A percentile compares a stretch with the other conserved stretches of the same genome.
Conservation (phyloP, 1,139 yeast species). For the Suhomyces anneliseae region DNA sequence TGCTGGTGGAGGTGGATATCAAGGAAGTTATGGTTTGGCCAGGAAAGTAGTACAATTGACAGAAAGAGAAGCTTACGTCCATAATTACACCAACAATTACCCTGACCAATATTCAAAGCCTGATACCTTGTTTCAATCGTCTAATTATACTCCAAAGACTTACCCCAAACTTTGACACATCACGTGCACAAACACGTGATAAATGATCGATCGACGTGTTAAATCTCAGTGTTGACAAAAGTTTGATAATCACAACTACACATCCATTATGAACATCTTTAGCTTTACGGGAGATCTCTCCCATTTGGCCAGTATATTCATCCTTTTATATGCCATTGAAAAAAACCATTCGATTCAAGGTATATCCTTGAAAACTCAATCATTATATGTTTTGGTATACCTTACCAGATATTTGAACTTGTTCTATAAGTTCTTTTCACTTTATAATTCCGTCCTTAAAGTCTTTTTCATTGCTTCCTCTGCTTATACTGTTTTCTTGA, state of each 20-base stretch:
- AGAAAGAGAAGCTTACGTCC: background rate
- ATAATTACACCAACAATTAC: background rate
- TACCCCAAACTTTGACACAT: background rate
- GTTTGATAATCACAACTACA: background rate
- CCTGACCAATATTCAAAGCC: background rate
- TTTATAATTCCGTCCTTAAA: conserved; percentile 82
- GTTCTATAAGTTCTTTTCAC: conserved; percentile 56
- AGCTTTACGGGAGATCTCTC: conserved; percentile 72
- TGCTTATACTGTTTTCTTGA: conserved; percentile 69
- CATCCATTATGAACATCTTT: conserved; percentile 46
- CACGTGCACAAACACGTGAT: conserved; percentile 1
- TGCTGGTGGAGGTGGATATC: conserved; percentile 49
- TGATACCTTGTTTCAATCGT: background rate
- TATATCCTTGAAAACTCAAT: conserved; percentile 85
- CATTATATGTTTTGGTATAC: conserved; percentile 74
- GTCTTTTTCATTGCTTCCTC: conserved; percentile 76
- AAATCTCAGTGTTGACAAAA: conserved; percentile 1
- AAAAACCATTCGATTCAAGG: conserved; percentile 72
- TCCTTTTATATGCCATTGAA: conserved; percentile 71
- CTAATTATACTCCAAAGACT: background rate
- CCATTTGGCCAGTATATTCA: conserved; percentile 76
- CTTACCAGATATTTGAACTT: conserved; percentile 78
- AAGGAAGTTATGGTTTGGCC: conserved; percentile 48
- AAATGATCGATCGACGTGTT: conserved; percentile 6
- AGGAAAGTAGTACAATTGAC: conserved; percentile 23